A percentile compares a stretch with the other conserved stretches of the same genome.
Conservation (phyloP, 768 basidiomycete genomes). For the Vararia minispora region DNA sequence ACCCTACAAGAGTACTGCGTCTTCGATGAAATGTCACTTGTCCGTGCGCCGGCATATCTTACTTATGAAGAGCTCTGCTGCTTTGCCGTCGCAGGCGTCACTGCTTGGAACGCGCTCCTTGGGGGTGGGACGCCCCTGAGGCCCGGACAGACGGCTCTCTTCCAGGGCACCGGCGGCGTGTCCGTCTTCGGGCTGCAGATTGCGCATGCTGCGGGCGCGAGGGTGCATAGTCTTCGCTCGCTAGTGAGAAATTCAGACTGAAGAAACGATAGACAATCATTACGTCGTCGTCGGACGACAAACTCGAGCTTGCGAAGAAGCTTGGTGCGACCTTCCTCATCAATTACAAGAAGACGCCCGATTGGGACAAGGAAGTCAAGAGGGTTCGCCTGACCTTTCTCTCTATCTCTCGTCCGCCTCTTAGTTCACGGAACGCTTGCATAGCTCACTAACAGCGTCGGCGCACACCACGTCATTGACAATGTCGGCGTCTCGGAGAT, state of each 20-base stretch:
- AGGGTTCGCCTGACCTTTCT: no score
- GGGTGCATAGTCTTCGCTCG: not conserved
- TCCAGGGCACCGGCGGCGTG: slow-evolving; percentile 47
- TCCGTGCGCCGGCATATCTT: slow-evolving; percentile 45
- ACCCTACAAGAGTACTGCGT: slow-evolving; percentile 42
- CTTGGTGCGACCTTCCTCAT: slow-evolving; percentile 45
- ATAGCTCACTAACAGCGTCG: slow-evolving; percentile 2
- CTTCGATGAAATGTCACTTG: slow-evolving; percentile 30
- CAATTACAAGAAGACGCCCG: slow-evolving; percentile 46
- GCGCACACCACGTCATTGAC: slow-evolving; percentile 3
- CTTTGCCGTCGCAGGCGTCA: slow-evolving; percentile 50
- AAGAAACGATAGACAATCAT: slow-evolving; percentile 31
- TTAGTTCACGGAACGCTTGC: not conserved
- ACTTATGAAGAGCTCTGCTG: slow-evolving; percentile 56
- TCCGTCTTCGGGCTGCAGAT: slow-evolving; percentile 51
- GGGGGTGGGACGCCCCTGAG: slow-evolving; percentile 41
- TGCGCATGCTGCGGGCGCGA: slow-evolving; percentile 49
- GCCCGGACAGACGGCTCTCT: slow-evolving; percentile 47
- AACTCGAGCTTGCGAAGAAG: slow-evolving; percentile 38
- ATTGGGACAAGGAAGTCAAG: slow-evolving; percentile 34
- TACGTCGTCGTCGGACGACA: slow-evolving; percentile 58
- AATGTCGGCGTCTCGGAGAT: slow-evolving; percentile 1
- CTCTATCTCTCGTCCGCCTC: no score
- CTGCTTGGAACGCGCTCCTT: slow-evolving; percentile 49
- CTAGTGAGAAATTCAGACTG: no score